Evolutionary conservation across 2,329 filamentous ascomycete species (phyloP), one percentile per base, ranked within the genome.

Genomic region (Aspergillus tanneri): DNA sequence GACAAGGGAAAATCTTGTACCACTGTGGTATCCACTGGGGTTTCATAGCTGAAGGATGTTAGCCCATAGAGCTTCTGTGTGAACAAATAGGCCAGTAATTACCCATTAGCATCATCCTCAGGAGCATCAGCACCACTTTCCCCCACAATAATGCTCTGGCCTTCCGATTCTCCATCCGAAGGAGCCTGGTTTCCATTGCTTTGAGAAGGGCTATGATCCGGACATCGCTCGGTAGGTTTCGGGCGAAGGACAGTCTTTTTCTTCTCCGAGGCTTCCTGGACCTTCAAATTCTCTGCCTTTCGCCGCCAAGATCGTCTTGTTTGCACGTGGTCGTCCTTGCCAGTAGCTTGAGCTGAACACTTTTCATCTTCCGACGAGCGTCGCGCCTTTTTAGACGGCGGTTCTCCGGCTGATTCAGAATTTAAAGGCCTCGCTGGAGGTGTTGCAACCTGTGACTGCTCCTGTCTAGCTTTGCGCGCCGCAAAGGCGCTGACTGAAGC

Each of bases 401-500:
- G 69, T 27, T 66, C 70, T 12, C 38, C 53, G 19, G 36, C 45
- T 8, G 53, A 34, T 25, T 64, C 54, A 25, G 48, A 39, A 22
- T 58, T 47, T 5, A 49, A 41, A 11, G 58, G 43, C 40, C 56
- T 50, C 39, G 61, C 59, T 23, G 55, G 39, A 18, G 54, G 32
- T n/a, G 50, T 39, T 22, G 50, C 52, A 34, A 38, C 52, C 45
- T 63, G 64, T 38, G 58, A 54, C 43, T 64, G 62, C 49, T 70
- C 65, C 52, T 68, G 65, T 43, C 67, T 63, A 57, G 68, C 68
- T 65, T 63, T 71, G 57, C 70, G 71, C 50, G 71, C 71, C 22
- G 71, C 71, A 52, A 73, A 55, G 36, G 71, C 71, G 52, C 71
- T 73, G 50, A 73, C 57, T n/a, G 66, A 66, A 46, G 57, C 66